Percentiles rank a stretch among this genome's conserved stretches.
These are phyloP conservation scores for Tolypocladium ovalisporum DNA, from an alignment of 2,329 filamentous ascomycete species.

Conservation along the genomic window DNA sequence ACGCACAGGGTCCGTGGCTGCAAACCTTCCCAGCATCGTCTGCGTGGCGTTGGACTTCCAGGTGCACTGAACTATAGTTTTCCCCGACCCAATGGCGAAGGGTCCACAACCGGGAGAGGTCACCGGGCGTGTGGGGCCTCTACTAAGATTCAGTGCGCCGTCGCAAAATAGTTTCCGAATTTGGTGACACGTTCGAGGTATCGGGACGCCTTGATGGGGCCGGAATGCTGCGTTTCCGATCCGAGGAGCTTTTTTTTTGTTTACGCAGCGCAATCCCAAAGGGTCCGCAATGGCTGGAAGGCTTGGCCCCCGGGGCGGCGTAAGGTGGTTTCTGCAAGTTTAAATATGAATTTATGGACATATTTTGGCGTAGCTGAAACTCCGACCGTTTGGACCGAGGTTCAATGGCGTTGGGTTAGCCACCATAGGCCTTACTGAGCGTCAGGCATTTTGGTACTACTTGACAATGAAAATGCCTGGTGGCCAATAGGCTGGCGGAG, in stretches of 20 bases:
- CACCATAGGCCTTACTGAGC: background rate
- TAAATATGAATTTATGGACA: no score
- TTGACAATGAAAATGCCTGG: background rate
- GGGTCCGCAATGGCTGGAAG: background rate
- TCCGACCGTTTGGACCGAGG: background rate
- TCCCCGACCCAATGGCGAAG: background rate
- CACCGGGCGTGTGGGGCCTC: background rate
- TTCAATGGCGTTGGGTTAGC: background rate
- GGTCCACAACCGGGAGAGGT: background rate
- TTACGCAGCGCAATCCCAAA: background rate
- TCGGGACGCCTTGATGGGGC: background rate
- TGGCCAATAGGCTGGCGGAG: background rate
- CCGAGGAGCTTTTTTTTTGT: background rate
- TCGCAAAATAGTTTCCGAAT: background rate
- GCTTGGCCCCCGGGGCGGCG: no score
- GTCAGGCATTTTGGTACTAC: background rate
- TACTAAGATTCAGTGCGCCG: background rate
- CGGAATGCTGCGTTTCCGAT: background rate
- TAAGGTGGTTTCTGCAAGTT: no score
- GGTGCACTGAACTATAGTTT: background rate
- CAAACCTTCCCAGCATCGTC: background rate
- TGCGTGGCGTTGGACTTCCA: background rate
- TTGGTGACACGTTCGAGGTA: background rate
- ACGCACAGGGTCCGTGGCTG: background rate
- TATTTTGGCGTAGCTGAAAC: background rate